Percentiles rank a stretch among this genome's conserved stretches.
phyloP scores from a whole-genome alignment of 192 early-diverging fungal genomes.

The Coemansia sp. region DNA sequence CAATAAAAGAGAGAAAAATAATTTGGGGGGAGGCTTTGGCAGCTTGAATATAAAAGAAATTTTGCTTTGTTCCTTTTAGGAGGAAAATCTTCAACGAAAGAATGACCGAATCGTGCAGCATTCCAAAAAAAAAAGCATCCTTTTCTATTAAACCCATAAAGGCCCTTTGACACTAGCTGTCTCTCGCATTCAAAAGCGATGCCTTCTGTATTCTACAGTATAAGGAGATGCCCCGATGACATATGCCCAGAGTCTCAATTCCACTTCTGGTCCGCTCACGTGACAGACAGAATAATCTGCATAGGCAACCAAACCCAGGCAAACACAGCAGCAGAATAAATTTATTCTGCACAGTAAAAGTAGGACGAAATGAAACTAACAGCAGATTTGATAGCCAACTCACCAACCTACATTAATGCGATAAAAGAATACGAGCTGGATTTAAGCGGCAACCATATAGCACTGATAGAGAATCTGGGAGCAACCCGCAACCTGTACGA shows the following conservation, averaged over 20 bases:
- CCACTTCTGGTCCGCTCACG: too few relatives aligned
- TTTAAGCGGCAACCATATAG: conserved; percentile 83
- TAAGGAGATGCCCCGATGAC: too few relatives aligned
- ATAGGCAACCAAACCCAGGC: too few relatives aligned
- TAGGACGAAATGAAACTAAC: conserved; percentile 69
- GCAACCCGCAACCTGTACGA: conserved; percentile 94
- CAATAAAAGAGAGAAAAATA: conserved; percentile 13
- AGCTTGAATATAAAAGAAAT: background rate
- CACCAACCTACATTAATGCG: conserved; percentile 76
- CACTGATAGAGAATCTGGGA: conserved; percentile 91
- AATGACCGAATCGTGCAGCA: conserved; percentile 5
- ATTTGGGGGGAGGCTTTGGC: too few relatives aligned
- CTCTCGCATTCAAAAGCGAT: too few relatives aligned
- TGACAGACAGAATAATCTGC: too few relatives aligned
- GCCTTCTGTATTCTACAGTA: too few relatives aligned
- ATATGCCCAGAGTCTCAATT: too few relatives aligned
- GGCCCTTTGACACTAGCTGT: too few relatives aligned
- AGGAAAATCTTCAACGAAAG: background rate
- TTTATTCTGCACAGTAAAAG: too few relatives aligned
- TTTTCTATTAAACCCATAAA: too few relatives aligned
- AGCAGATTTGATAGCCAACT: conserved; percentile 65
- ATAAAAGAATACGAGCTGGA: conserved; percentile 88
- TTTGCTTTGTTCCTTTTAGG: background rate
- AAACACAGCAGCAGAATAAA: background rate
- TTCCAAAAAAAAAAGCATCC: background rate